phyloP scores from a whole-genome alignment of 306 rosid species.

The Sicyos baderoa region DNA sequence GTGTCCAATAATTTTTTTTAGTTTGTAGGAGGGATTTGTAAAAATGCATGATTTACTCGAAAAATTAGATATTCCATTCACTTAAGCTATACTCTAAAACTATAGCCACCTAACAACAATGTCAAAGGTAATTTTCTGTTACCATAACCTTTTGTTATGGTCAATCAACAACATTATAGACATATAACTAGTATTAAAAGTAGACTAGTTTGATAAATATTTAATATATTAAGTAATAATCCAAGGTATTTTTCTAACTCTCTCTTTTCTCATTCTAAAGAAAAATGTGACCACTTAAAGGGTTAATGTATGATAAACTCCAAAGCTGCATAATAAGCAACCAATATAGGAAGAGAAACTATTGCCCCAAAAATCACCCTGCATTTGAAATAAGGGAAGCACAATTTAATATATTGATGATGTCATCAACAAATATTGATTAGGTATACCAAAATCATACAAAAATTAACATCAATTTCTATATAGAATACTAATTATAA shows the following conservation, averaged over 20 bases:
- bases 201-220: neutral
- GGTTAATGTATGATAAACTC: conserved; percentile 35
- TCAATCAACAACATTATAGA: too few relatives aligned
- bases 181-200: neutral
- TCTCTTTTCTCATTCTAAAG: neutral
- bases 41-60: too few relatives aligned
- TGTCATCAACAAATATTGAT: neutral
- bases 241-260: neutral
- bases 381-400: conserved; percentile 12
- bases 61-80: too few relatives aligned
- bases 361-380: conserved; percentile 87
- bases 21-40: too few relatives aligned
- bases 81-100: too few relatives aligned
- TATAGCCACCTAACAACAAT: too few relatives aligned
- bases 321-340: conserved; percentile 57
- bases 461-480: too few relatives aligned
- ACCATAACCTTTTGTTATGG: too few relatives aligned
- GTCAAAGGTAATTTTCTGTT: too few relatives aligned
- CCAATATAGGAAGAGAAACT: conserved; percentile 62
- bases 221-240: neutral
- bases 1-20: too few relatives aligned
- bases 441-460: too few relatives aligned
- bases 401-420: neutral
- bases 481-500: too few relatives aligned
- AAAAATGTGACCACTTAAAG: neutral